Evolutionary conservation across 2,329 filamentous ascomycete species (phyloP).

Genomic region (Paecilomyces fulvus): DNA sequence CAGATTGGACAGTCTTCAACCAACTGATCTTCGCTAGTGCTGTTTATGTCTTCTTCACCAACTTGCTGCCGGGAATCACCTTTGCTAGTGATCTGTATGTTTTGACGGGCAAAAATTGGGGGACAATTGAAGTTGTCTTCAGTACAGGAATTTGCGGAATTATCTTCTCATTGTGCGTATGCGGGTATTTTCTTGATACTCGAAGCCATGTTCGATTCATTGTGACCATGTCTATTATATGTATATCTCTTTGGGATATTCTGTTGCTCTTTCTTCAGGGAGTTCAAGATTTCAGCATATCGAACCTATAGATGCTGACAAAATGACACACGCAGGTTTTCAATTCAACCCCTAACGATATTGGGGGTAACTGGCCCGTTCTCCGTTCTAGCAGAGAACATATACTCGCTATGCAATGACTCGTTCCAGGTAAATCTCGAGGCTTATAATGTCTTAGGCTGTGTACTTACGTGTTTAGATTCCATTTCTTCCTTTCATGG

Average conservation of each 20-base stretch:
- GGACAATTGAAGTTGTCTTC: slow-evolving; percentile 59
- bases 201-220: not conserved
- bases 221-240: not conserved
- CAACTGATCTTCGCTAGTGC: slow-evolving; percentile 56
- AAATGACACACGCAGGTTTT: slow-evolving; percentile 31
- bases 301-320: not conserved
- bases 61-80: slow-evolving; percentile 57
- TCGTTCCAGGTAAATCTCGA: slow-evolving; percentile 41
- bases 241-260: too few relatives aligned
- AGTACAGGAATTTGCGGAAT: slow-evolving; percentile 57
- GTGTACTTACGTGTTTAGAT: slow-evolving; percentile 29
- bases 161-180: slow-evolving; percentile 50
- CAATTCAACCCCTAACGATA: slow-evolving; percentile 57
- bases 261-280: too few relatives aligned
- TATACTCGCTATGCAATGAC: slow-evolving; percentile 50
- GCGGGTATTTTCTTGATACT: not conserved
- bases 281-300: too few relatives aligned
- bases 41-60: slow-evolving; percentile 60
- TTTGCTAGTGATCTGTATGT: slow-evolving; percentile 58
- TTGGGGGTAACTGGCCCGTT: slow-evolving; percentile 59
- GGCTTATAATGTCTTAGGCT: not conserved
- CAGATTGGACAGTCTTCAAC: slow-evolving; percentile 54
- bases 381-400: slow-evolving; percentile 58
- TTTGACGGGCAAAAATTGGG: slow-evolving; percentile 55
- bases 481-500: slow-evolving; percentile 58